phyloP scores from a whole-genome alignment of 768 basidiomycete genomes.

The Pisolithus sp. region DNA sequence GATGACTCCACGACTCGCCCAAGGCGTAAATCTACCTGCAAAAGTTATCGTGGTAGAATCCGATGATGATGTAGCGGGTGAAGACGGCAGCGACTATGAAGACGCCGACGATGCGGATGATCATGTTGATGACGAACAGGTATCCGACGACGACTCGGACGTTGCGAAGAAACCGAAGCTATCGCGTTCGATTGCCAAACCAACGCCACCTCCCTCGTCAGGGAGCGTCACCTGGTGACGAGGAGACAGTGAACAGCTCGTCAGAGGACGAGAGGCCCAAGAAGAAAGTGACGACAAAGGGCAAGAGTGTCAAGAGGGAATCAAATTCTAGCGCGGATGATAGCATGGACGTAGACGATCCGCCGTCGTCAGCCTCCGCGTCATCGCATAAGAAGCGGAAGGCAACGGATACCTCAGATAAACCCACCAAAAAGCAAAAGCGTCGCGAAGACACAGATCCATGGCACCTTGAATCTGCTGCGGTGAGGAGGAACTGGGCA shows the following conservation, averaged over 20 bases:
- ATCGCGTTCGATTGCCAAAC: slow-evolving; percentile 13
- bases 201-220: slow-evolving; percentile 25
- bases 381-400: slow-evolving; percentile 43
- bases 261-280: slow-evolving; percentile 26
- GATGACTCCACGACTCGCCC: slow-evolving; percentile 31
- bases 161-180: slow-evolving; percentile 17
- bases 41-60: slow-evolving; percentile 41
- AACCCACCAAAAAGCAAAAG: slow-evolving; percentile 50
- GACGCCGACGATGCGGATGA: slow-evolving; percentile 15
- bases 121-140: slow-evolving; percentile 33
- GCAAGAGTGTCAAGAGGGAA: slow-evolving; percentile 8
- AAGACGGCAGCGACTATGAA: slow-evolving; percentile 26
- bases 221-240: slow-evolving; percentile 17
- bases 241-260: slow-evolving; percentile 18
- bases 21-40: slow-evolving; percentile 32
- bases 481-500: slow-evolving; percentile 68
- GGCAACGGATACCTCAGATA: slow-evolving; percentile 26
- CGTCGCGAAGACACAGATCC: slow-evolving; percentile 61
- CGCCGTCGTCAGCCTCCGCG: slow-evolving; percentile 27
- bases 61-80: slow-evolving; percentile 42
- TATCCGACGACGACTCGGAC: slow-evolving; percentile 20
- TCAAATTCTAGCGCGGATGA: slow-evolving; percentile 31
- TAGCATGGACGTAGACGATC: slow-evolving; percentile 56
- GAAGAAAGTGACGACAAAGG: slow-evolving; percentile 14
- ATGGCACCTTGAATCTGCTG: slow-evolving; percentile 62